phyloP scores from a whole-genome alignment of 257 asterid species.

The Scutellaria baicalensis region DNA sequence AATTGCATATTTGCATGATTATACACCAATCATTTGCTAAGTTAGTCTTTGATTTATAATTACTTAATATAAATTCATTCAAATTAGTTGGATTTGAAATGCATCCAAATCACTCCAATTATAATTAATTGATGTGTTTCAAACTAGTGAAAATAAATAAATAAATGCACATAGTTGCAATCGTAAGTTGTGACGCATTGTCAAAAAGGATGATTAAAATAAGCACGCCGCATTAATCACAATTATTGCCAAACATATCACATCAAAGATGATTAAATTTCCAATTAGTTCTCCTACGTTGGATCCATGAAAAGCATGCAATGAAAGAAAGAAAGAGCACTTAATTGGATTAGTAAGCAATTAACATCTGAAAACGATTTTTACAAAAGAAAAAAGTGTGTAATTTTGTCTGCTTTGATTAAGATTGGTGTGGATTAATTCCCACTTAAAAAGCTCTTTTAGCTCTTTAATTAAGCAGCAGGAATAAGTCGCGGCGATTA shows the following conservation, averaged over 20 bases:
- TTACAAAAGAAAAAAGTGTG: background rate
- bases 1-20: background rate
- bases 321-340: conserved; percentile 10
- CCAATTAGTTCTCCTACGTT: conserved; percentile 10
- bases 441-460: conserved; percentile 23
- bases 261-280: conserved; percentile 15
- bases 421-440: conserved; percentile 26
- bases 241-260: conserved; percentile 28
- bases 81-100: too few species aligned
- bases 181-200: background rate
- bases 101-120: too few species aligned
- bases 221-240: conserved; percentile 28
- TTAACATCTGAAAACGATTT: conserved; percentile 3
- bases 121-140: too few species aligned
- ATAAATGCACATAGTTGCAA: background rate
- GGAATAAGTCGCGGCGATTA: conserved; percentile 12
- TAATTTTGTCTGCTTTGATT: conserved; percentile 31
- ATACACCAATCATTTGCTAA: too few species aligned
- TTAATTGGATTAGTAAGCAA: conserved; percentile 9
- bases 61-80: too few species aligned
- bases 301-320: conserved; percentile 32
- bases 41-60: too few species aligned
- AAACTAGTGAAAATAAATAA: background rate
- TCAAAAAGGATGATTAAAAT: background rate
- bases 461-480: conserved; percentile 4